phyloP scores from a whole-genome alignment of 768 basidiomycete species.

The Xanthoconium purpureum region DNA sequence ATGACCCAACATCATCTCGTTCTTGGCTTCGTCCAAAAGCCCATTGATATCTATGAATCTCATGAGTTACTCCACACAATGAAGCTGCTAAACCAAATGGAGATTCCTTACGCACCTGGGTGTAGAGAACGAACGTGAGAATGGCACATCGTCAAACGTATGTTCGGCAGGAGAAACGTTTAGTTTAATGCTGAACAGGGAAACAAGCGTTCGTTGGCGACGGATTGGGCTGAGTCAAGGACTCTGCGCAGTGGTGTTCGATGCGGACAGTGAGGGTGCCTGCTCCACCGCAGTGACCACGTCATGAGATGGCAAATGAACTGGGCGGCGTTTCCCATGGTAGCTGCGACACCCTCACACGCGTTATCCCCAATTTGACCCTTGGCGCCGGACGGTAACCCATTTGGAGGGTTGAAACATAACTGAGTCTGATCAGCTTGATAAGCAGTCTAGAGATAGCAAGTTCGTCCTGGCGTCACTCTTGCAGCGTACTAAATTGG shows the following conservation, averaged over 20 bases:
- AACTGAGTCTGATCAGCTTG: too few species aligned
- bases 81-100: neutral
- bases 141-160: slow-evolving; percentile 16
- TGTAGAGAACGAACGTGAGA: slow-evolving; percentile 5
- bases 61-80: slow-evolving; percentile 6
- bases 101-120: slow-evolving; percentile 10
- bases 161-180: neutral
- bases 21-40: slow-evolving; percentile 14
- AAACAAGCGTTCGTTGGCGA: neutral
- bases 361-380: neutral
- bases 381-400: neutral
- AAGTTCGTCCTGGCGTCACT: too few species aligned
- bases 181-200: neutral
- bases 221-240: neutral
- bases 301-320: neutral
- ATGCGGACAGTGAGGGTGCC: neutral
- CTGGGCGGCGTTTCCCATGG: neutral
- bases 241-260: neutral
- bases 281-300: neutral
- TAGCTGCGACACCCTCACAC: neutral
- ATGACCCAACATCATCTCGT: neutral
- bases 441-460: too few species aligned
- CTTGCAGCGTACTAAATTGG: too few species aligned
- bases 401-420: neutral
- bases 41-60: slow-evolving; percentile 1